Evolutionary conservation across 108 stramenopile species (phyloP).

Genomic region (Nitzschia sp.): DNA sequence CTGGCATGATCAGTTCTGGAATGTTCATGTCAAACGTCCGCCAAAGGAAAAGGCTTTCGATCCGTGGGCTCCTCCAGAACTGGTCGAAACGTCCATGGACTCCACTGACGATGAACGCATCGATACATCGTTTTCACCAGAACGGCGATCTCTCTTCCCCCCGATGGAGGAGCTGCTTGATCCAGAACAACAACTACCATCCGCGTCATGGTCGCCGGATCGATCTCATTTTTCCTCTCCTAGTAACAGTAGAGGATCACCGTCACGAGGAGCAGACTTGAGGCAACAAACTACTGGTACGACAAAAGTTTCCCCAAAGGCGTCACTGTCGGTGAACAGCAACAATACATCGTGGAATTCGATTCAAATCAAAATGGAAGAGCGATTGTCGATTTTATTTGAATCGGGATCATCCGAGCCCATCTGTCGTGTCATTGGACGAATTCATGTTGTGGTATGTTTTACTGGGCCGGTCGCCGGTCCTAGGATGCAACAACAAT

Average conservation of each 20-base stretch:
- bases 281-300: no score
- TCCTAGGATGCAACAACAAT: no score
- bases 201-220: background rate
- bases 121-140: background rate
- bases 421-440: slow-evolving; percentile 39
- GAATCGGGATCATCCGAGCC: slow-evolving; percentile 33
- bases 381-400: slow-evolving; percentile 48
- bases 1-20: no score
- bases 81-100: slow-evolving; percentile 5
- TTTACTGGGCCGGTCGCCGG: no score
- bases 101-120: background rate
- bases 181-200: no score
- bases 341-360: no score
- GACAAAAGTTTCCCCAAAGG: no score
- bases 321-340: no score
- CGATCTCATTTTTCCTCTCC: background rate
- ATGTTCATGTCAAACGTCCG: no score
- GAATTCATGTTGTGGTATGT: slow-evolving; percentile 42
- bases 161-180: background rate
- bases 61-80: background rate
- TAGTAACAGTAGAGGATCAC: no score
- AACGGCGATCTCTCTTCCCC: background rate
- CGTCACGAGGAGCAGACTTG: no score
- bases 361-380: no score
- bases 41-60: background rate